Evolutionary conservation across 768 basidiomycete genomes (phyloP).

Genomic region (Rhodotorula kratochvilovae): DNA sequence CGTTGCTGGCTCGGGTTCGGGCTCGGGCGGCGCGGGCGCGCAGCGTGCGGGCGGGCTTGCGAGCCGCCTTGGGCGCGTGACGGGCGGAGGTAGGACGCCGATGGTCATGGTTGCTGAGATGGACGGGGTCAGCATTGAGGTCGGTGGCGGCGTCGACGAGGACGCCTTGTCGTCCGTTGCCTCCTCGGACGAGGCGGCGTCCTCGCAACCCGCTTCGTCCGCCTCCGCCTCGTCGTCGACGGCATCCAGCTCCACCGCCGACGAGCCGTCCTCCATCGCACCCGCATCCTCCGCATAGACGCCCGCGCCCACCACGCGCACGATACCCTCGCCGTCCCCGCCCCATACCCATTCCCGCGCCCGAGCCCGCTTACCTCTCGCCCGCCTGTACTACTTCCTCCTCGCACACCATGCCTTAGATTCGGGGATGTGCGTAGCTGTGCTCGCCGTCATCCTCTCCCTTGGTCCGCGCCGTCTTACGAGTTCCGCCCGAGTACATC

Average conservation of each 20-base stretch:
- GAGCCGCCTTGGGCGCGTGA: background rate
- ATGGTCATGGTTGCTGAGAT: constrained; percentile 21
- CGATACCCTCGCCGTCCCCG: background rate
- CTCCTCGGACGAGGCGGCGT: background rate
- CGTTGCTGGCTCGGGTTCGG: background rate
- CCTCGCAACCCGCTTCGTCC: background rate
- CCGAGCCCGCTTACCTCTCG: background rate
- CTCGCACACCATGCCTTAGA: background rate
- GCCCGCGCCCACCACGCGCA: background rate
- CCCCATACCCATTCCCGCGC: background rate
- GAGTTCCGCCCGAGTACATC: too few relatives aligned
- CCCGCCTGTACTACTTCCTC: background rate
- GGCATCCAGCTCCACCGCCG: background rate
- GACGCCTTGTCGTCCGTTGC: background rate
- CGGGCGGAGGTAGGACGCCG: constrained; percentile 15
- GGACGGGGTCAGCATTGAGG: constrained; percentile 23
- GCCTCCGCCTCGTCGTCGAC: background rate
- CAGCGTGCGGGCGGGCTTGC: background rate
- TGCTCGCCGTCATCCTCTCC: too few relatives aligned
- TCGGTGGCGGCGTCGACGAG: constrained; percentile 2
- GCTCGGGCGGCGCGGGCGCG: too few relatives aligned
- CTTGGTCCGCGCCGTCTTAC: too few relatives aligned
- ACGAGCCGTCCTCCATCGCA: too few relatives aligned
- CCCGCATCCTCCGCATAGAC: background rate
- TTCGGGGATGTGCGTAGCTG: too few relatives aligned